These are phyloP conservation scores for Cordyceps militaris DNA, from an alignment of 2,329 filamentous ascomycete genomes.

Conservation along the genomic window DNA sequence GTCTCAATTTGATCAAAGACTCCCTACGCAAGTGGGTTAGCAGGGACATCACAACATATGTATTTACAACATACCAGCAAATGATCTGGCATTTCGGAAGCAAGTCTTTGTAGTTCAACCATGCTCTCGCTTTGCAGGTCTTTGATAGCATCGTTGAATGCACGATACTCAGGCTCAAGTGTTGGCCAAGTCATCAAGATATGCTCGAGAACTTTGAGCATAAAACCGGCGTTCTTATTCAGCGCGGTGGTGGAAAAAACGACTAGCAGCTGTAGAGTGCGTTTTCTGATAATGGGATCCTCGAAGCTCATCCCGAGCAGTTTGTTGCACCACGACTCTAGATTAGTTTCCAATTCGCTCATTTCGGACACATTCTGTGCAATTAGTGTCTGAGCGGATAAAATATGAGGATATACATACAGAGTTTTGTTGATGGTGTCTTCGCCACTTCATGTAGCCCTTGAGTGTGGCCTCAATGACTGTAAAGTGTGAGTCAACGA, in stretches of 20 bases:
- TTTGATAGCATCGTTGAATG: conserved; percentile 83
- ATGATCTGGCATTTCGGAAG: conserved; percentile 85
- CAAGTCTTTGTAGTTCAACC: conserved; percentile 80
- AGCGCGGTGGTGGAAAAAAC: conserved; percentile 78
- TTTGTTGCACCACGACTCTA: conserved; percentile 66
- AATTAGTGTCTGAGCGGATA: neutral
- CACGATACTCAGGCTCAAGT: conserved; percentile 60
- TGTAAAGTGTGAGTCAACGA: conserved; percentile 81
- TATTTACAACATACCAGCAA: conserved; percentile 52
- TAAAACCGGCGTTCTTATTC: conserved; percentile 70
- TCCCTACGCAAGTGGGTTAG: conserved; percentile 38
- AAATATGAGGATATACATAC: conserved; percentile 20
- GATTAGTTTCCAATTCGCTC: conserved; percentile 51
- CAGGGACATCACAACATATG: neutral
- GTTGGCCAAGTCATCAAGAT: conserved; percentile 78
- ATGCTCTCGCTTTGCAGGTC: conserved; percentile 80
- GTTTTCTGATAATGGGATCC: conserved; percentile 78
- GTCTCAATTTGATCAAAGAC: conserved; percentile 83
- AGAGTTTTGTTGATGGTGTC: conserved; percentile 22
- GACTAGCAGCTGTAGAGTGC: conserved; percentile 73
- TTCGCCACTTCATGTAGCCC: conserved; percentile 76
- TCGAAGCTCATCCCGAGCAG: conserved; percentile 67
- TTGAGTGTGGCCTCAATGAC: conserved; percentile 84
- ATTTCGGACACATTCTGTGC: conserved; percentile 39
- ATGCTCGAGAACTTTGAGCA: conserved; percentile 84